phyloP scores from a whole-genome alignment of 1,284 basidiomycete genomes.

The Inonotus hispidus region DNA sequence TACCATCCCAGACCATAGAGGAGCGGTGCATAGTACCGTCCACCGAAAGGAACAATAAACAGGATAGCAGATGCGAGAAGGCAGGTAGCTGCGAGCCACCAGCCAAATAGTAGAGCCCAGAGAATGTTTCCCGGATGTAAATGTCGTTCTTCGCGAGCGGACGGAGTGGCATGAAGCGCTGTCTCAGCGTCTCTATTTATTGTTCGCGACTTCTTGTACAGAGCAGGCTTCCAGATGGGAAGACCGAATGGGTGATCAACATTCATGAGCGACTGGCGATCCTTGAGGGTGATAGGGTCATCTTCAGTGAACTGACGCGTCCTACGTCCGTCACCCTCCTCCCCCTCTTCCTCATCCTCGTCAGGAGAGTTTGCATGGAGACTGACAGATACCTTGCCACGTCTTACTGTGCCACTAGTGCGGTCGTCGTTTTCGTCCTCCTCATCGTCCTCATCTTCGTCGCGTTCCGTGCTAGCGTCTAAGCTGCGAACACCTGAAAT shows the following conservation, averaged over 20 bases:
- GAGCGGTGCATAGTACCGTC: constrained; percentile 80
- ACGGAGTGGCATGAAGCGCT: constrained; percentile 88
- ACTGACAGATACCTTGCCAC: constrained; percentile 20
- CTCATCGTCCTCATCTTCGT: constrained; percentile 28
- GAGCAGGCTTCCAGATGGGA: constrained; percentile 98
- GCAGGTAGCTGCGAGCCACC: constrained; percentile 84
- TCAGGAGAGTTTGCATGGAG: constrained; percentile 29
- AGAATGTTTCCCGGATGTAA: constrained; percentile 89
- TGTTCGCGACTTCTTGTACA: constrained; percentile 97
- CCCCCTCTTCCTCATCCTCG: constrained; percentile 30
- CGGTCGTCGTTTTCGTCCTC: constrained; percentile 21
- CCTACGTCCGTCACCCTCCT: constrained; percentile 33
- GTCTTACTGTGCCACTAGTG: constrained; percentile 9
- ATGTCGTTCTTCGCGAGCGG: constrained; percentile 87
- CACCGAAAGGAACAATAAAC: constrained; percentile 73
- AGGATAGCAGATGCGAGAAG: constrained; percentile 65
- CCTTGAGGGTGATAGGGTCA: constrained; percentile 94
- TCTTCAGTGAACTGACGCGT: constrained; percentile 45
- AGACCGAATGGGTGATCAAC: constrained; percentile 99
- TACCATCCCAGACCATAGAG: constrained; percentile 95
- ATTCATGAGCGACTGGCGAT: constrained; percentile 97
- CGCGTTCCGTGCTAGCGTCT: constrained; percentile 45
- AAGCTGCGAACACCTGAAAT: constrained; percentile 44
- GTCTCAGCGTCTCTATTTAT: constrained; percentile 95
- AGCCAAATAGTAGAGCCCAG: constrained; percentile 85